phyloP scores from a whole-genome alignment of 2,329 filamentous ascomycete genomes.

The Elsinoe ampelina region DNA sequence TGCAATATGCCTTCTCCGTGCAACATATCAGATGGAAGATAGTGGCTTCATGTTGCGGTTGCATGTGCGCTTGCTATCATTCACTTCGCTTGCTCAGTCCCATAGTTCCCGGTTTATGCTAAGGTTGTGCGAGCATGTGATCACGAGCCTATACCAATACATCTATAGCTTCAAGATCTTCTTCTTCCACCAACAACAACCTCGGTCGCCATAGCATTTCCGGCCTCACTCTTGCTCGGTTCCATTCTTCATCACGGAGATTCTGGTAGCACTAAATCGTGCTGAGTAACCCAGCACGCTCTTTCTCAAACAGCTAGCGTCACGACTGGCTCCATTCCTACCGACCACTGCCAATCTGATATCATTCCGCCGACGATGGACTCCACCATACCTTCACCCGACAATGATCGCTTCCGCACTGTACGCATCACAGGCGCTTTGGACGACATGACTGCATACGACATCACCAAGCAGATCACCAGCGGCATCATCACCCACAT shows the following conservation, averaged over 20 bases:
- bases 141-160: too few relatives aligned
- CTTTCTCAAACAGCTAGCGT: too few relatives aligned
- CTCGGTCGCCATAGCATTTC: too few relatives aligned
- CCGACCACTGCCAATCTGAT: neutral
- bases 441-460: neutral
- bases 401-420: neutral
- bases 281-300: too few relatives aligned
- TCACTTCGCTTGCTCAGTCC: neutral
- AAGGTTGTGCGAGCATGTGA: too few relatives aligned
- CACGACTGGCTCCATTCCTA: too few relatives aligned
- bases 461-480: neutral
- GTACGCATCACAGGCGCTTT: neutral
- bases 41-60: neutral
- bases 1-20: neutral
- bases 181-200: too few relatives aligned
- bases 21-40: neutral
- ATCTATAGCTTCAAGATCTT: too few relatives aligned
- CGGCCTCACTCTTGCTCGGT: too few relatives aligned
- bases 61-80: neutral
- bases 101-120: neutral
- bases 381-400: neutral
- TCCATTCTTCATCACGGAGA: too few relatives aligned
- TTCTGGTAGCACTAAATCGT: too few relatives aligned
- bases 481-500: slow-evolving; percentile 4
- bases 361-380: neutral